These are phyloP conservation scores for Wickerhamomyces rabaulensis DNA, from an alignment of 805 yeast species.

Conservation along the genomic window DNA sequence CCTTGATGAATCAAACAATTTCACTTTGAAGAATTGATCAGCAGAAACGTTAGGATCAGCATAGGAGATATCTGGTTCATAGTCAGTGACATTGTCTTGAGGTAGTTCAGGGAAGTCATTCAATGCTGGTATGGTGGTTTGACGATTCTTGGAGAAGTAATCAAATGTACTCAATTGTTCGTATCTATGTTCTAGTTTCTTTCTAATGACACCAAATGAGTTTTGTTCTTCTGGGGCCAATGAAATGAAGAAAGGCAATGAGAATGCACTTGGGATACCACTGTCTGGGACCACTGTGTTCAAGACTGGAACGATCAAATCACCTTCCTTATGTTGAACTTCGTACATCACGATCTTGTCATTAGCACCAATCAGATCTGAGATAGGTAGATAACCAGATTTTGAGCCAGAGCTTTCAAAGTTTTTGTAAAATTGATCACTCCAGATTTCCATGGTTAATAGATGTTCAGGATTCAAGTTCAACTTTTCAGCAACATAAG, in stretches of 20 bases:
- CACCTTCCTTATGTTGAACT: conserved; percentile 34
- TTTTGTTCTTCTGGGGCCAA: conserved; percentile 44
- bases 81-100: conserved; percentile 15
- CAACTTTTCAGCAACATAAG: conserved; percentile 49
- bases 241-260: conserved; percentile 70
- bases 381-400: conserved; percentile 51
- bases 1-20: conserved; percentile 28
- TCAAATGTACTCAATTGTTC: conserved; percentile 42
- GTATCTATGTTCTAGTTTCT: conserved; percentile 47
- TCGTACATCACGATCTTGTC: conserved; percentile 71
- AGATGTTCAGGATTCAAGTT: conserved; percentile 32
- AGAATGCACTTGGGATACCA: conserved; percentile 49
- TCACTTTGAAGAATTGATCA: conserved; percentile 43
- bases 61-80: conserved; percentile 42
- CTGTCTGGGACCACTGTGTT: conserved; percentile 38
- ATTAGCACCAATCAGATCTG: conserved; percentile 55
- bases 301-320: conserved; percentile 57
- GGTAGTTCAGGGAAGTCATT: conserved; percentile 33
- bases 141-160: conserved; percentile 26
- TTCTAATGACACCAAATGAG: conserved; percentile 54
- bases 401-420: conserved; percentile 57
- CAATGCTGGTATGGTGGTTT: conserved; percentile 9
- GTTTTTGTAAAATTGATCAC: conserved; percentile 61
- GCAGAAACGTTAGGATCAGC: conserved; percentile 50
- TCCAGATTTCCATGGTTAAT: conserved; percentile 58